Base-by-base conservation (phyloP, 2,329 filamentous ascomycete genomes). In the Botrytis pseudocinerea region DNA sequence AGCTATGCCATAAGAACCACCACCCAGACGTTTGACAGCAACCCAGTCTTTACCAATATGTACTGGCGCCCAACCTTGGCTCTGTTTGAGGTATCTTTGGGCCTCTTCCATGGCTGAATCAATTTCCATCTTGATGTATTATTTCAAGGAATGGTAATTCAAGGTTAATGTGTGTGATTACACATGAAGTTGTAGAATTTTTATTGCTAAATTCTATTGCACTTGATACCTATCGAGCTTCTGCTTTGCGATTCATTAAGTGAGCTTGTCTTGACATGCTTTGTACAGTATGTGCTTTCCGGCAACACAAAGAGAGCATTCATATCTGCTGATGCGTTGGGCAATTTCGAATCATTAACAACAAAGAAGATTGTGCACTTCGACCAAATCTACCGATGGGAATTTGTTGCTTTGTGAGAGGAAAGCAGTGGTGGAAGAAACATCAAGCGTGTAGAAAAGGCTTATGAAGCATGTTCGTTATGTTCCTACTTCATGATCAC, bases 1-100 rank as follows among this genome's bases (percentile, higher is more conserved):
- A 32, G 69, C 69, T 35, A 71, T 65, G 20, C 69, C 69, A 65
- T 71, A 71, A 4, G 44, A 7, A 25, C 69, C 69, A 18, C n/a
- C 59, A 10, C 69, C 69, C 20, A 71, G 35, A 61, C 40, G 48
- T 16, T 20, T 71, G 42, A n/a, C 35, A n/a, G 32, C 69, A 2
- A 71, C 69, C 69, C 69, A 71, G 25, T 65, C 69, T 42, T 65
- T 65, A 22, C 69, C 69, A 32, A 71, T 65, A 8, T 61, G 42
- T 22, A 54, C 28, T n/a, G 69, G 42, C 5, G 69, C 59, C 59
- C 69, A 71, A 2, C 38, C 14, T 42, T 54, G 10, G 10, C 44
- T 57, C 9, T 38, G 25, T 22, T 57, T 40, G 48, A 57, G 65
- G n/a, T 69, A 69, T 25, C 38, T 42, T 18, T 69, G 1, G 4